These are phyloP conservation scores for Magnusiomyces ingens DNA, from an alignment of 1,139 yeast species.

Conservation along the genomic window DNA sequence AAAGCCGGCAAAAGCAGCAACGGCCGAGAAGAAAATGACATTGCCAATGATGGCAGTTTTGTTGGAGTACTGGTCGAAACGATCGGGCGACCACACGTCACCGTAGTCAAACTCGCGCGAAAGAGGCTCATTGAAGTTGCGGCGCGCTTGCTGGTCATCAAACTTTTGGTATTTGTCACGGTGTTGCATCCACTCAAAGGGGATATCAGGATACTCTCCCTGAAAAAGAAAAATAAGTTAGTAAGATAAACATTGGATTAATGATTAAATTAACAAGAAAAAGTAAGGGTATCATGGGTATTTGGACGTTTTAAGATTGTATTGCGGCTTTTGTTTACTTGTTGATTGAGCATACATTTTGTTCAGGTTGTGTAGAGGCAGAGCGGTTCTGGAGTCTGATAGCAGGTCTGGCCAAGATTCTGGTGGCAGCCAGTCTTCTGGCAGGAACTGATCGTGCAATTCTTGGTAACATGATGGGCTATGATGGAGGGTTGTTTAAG, in stretches of 20 bases:
- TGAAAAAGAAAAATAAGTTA: background rate
- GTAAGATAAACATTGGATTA: slow-evolving; percentile 1
- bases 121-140: slow-evolving; percentile 68
- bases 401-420: background rate
- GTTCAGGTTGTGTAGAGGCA: background rate
- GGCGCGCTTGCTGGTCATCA: slow-evolving; percentile 77
- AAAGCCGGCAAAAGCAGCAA: slow-evolving; percentile 49
- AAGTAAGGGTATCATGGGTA: background rate
- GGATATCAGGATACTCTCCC: slow-evolving; percentile 46
- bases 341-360: background rate
- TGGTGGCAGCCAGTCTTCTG: background rate
- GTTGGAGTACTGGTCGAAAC: slow-evolving; percentile 55
- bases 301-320: too few relatives aligned
- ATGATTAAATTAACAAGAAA: background rate
- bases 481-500: background rate
- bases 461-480: background rate
- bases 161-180: slow-evolving; percentile 67
- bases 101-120: slow-evolving; percentile 64
- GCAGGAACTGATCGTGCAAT: background rate
- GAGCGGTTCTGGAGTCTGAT: background rate
- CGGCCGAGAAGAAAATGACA: slow-evolving; percentile 46
- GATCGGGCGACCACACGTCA: slow-evolving; percentile 87
- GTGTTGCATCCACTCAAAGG: slow-evolving; percentile 46
- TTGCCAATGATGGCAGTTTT: slow-evolving; percentile 51
- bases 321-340: too few relatives aligned